Percentiles rank a stretch among this genome's conserved stretches.
Evolutionary conservation across 495 filamentous ascomycete species (phyloP).

Genomic region (Penicillium angulare): DNA sequence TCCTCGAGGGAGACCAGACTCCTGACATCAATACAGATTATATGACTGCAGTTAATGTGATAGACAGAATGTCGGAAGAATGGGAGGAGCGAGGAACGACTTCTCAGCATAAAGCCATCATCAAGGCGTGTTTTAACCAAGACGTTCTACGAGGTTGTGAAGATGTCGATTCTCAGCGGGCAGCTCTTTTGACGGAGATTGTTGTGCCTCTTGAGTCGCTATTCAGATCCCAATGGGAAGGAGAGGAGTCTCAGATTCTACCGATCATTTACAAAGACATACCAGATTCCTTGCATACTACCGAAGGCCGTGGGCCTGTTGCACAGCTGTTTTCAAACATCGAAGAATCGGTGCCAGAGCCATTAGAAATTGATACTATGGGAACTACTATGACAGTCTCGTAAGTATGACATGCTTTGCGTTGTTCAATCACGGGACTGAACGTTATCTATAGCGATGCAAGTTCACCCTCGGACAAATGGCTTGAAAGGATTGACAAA

Average conservation of each 20-base stretch:
- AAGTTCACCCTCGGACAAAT: background rate
- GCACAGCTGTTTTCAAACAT: background rate
- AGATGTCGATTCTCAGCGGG: background rate
- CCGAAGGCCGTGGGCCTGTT: background rate
- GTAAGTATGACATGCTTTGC: background rate
- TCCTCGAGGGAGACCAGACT: background rate
- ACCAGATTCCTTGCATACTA: background rate
- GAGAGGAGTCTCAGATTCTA: background rate
- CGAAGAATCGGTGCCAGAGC: background rate
- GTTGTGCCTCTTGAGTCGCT: background rate
- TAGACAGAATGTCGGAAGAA: background rate
- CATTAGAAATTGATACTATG: background rate
- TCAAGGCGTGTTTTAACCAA: background rate
- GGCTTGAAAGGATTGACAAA: background rate
- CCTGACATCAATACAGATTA: background rate
- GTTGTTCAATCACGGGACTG: background rate
- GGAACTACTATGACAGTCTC: background rate
- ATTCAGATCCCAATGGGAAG: background rate
- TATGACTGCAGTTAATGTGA: background rate
- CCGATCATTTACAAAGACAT: background rate
- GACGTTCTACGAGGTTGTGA: background rate
- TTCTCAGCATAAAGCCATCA: background rate
- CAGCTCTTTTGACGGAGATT: background rate
- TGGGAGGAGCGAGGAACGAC: background rate
- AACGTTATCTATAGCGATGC: background rate